phyloP scores from a whole-genome alignment of 1,284 basidiomycete species.

The Sphaerobolus stellatus region DNA sequence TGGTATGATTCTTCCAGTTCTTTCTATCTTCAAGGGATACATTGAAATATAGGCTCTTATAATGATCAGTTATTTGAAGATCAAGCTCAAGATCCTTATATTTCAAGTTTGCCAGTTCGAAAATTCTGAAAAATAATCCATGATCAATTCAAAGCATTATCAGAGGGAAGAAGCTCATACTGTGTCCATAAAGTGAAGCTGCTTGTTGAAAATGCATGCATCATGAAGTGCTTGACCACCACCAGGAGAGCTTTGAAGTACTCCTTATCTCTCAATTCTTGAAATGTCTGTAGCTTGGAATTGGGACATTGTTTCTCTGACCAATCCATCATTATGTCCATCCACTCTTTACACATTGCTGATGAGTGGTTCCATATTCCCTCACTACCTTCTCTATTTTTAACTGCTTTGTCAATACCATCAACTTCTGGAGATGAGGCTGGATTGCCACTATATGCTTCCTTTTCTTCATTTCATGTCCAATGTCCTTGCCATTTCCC shows the following conservation, averaged over 20 bases:
- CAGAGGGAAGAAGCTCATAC: slow-evolving; percentile 9
- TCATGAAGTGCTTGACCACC: too few relatives aligned
- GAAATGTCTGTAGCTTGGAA: background rate
- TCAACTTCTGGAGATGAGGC: slow-evolving; percentile 21
- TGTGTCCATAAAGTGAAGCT: slow-evolving; percentile 20
- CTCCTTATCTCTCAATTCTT: background rate
- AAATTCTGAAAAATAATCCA: slow-evolving; percentile 26
- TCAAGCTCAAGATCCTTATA: too few relatives aligned
- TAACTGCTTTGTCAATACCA: slow-evolving; percentile 22
- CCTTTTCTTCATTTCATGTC: slow-evolving; percentile 20
- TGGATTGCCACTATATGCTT: slow-evolving; percentile 24
- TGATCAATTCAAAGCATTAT: background rate
- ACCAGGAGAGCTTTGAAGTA: slow-evolving; percentile 7
- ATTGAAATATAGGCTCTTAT: too few relatives aligned
- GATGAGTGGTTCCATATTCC: slow-evolving; percentile 30
- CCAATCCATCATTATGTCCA: slow-evolving; percentile 27
- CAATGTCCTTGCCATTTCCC: slow-evolving; percentile 25
- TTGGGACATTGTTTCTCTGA: slow-evolving; percentile 23
- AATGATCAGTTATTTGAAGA: too few relatives aligned
- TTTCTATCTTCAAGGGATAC: too few relatives aligned
- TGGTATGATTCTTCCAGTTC: too few relatives aligned
- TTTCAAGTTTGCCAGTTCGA: slow-evolving; percentile 27
- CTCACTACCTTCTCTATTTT: slow-evolving; percentile 18
- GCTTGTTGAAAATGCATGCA: background rate
- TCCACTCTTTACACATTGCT: slow-evolving; percentile 30